A percentile compares a stretch with the other conserved stretches of the same genome.
Evolutionary conservation across 2,329 filamentous ascomycete species (phyloP).

Genomic region (Salinomyces thailandicus): DNA sequence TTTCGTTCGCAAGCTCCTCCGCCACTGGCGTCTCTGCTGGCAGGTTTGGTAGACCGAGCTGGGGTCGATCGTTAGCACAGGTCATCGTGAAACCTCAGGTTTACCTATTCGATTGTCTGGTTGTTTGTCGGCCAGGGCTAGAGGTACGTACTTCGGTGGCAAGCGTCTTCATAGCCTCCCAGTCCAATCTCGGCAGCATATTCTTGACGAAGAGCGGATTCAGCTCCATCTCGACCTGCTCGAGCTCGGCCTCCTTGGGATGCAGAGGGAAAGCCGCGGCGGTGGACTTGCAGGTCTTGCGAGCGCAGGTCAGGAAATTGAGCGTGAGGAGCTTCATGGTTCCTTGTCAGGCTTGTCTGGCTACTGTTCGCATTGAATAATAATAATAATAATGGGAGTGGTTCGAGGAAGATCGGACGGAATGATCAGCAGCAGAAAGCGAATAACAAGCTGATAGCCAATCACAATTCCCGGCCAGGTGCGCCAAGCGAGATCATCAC

Average conservation of each 20-base stretch:
- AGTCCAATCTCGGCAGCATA: constrained; percentile 78
- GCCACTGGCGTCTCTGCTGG: constrained; percentile 35
- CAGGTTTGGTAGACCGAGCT: constrained; percentile 35
- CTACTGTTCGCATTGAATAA: no score
- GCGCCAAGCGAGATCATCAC: no score
- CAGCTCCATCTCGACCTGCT: constrained; percentile 69
- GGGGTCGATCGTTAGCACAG: not conserved
- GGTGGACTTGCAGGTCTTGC: constrained; percentile 83
- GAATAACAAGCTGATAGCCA: not conserved
- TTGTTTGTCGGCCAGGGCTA: no score
- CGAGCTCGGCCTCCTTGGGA: constrained; percentile 82
- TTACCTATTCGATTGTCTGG: no score
- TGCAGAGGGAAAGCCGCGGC: constrained; percentile 78
- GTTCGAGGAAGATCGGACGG: no score
- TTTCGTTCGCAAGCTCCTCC: constrained; percentile 34
- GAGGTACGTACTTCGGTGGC: constrained; percentile 57
- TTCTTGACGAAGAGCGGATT: constrained; percentile 75
- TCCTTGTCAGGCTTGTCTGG: no score
- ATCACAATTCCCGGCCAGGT: not conserved
- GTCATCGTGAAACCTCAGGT: not conserved
- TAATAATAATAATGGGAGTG: no score
- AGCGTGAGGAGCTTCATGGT: constrained; percentile 88
- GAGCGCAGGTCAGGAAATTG: constrained; percentile 93
- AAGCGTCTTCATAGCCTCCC: constrained; percentile 66
- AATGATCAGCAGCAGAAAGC: no score